A percentile compares a stretch with the other conserved stretches of the same genome.
These are phyloP conservation scores for Ephemerocybe angulata DNA, from an alignment of 768 basidiomycete genomes.

Conservation along the genomic window DNA sequence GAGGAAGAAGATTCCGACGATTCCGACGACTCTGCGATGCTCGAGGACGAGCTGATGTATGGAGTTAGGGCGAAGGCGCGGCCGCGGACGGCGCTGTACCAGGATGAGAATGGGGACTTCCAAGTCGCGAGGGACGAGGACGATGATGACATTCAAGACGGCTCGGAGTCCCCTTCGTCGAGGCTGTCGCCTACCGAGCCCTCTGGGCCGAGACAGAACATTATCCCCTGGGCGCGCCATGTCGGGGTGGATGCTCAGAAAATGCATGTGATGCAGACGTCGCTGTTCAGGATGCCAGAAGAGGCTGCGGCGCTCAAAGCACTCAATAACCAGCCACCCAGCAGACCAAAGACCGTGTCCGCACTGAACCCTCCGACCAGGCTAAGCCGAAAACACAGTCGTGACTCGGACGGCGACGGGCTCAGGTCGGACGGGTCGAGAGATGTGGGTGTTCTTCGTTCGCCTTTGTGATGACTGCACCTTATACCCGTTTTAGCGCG, in stretches of 20 bases:
- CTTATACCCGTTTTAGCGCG: constrained; percentile 44
- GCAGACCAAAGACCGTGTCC: constrained; percentile 28
- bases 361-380: constrained; percentile 32
- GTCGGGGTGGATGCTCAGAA: constrained; percentile 80
- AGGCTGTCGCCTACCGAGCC: constrained; percentile 33
- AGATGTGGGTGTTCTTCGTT: constrained; percentile 43
- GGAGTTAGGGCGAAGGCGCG: constrained; percentile 11
- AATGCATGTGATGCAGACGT: constrained; percentile 92
- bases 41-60: constrained; percentile 45
- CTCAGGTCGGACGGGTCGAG: constrained; percentile 53
- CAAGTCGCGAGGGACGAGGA: constrained; percentile 15
- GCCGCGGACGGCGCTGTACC: constrained; percentile 45
- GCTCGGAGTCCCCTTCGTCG: constrained; percentile 30
- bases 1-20: constrained; percentile 33
- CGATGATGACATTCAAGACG: constrained; percentile 34
- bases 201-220: constrained; percentile 39
- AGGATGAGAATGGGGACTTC: constrained; percentile 53
- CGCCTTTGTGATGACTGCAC: constrained; percentile 7
- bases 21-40: constrained; percentile 45
- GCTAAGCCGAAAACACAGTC: constrained; percentile 70
- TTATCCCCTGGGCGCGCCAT: constrained; percentile 70
- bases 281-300: constrained; percentile 75
- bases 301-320: constrained; percentile 64
- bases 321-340: constrained; percentile 35
- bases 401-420: constrained; percentile 74